Conservation (phyloP, 73 alveolate genomes). For the Vitrella brassicaformis region DNA sequence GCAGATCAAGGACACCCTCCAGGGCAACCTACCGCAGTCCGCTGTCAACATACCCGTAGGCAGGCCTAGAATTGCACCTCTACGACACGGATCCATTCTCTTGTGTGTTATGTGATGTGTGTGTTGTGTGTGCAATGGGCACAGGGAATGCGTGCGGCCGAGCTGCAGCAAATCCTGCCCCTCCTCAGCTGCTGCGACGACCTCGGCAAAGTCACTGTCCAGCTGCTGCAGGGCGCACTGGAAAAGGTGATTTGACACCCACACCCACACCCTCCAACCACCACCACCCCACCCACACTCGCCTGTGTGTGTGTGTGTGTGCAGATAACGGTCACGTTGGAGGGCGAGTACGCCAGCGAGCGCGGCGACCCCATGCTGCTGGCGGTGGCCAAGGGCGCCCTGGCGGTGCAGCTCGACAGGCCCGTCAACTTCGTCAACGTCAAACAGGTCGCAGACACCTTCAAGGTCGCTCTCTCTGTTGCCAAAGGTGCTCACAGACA, state of each 20-base stretch:
- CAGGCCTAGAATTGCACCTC: too few relatives aligned
- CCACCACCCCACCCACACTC: too few relatives aligned
- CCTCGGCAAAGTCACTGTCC: not conserved
- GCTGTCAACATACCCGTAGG: not conserved
- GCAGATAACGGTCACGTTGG: too few relatives aligned
- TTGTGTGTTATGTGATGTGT: too few relatives aligned
- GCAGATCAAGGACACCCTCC: not conserved
- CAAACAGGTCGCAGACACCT: not conserved
- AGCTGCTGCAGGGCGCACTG: not conserved
- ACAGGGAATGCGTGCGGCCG: too few relatives aligned
- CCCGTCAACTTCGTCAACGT: not conserved
- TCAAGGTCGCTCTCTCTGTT: not conserved
- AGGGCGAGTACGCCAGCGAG: not conserved
- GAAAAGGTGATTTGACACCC: not conserved
- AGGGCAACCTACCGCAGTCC: not conserved
- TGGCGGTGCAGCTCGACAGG: not conserved
- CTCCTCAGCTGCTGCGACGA: too few relatives aligned
- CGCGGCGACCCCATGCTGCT: not conserved
- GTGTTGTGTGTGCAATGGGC: too few relatives aligned
- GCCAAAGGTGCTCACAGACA: not conserved
- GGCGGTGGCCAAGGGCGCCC: not conserved
- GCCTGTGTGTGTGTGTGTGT: too few relatives aligned
- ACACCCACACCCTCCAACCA: too few relatives aligned
- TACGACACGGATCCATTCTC: too few relatives aligned
- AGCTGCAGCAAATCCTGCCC: not conserved